Evolutionary conservation across 2,329 filamentous ascomycete genomes (phyloP).

Genomic region (Raffaelea arxii): DNA sequence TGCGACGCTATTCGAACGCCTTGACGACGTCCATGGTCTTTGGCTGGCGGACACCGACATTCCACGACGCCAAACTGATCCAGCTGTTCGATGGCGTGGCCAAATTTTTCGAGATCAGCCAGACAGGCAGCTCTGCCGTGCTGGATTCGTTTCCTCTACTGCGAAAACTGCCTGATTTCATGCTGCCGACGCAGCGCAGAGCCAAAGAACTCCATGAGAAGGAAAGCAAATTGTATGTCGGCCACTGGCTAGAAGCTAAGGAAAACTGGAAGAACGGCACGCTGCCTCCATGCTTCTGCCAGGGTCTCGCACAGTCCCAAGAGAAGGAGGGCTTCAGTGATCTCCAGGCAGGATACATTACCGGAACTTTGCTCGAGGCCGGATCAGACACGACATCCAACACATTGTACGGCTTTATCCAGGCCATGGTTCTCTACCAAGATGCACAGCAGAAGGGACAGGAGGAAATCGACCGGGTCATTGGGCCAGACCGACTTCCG

Average conservation of each 20-base stretch:
- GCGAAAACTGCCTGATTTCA: slow-evolving; percentile 31
- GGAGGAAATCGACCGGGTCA: slow-evolving; percentile 29
- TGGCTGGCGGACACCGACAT: slow-evolving; percentile 10
- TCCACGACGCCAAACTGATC: slow-evolving; percentile 9
- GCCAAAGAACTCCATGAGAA: slow-evolving; percentile 30
- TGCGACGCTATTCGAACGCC: slow-evolving; percentile 12
- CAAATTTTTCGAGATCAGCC: slow-evolving; percentile 4
- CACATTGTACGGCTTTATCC: slow-evolving; percentile 30
- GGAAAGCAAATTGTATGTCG: slow-evolving; percentile 31
- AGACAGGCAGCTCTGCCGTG: slow-evolving; percentile 3
- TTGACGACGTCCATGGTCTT: slow-evolving; percentile 12
- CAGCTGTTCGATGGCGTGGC: slow-evolving; percentile 9
- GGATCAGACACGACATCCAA: slow-evolving; percentile 32
- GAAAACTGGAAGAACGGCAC: slow-evolving; percentile 18
- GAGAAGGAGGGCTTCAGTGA: slow-evolving; percentile 20
- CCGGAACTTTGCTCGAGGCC: slow-evolving; percentile 26
- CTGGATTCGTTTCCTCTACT: slow-evolving; percentile 8
- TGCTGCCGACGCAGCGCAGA: slow-evolving; percentile 26
- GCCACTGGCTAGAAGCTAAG: slow-evolving; percentile 31
- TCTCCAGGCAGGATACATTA: slow-evolving; percentile 21
- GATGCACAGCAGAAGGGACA: slow-evolving; percentile 31
- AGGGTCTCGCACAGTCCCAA: slow-evolving; percentile 8
- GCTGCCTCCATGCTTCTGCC: slow-evolving; percentile 13
- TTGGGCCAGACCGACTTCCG: slow-evolving; percentile 27
- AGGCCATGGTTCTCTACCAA: slow-evolving; percentile 34